Percentiles rank a stretch among this genome's conserved stretches.
phyloP scores from a whole-genome alignment of 2,329 filamentous ascomycete species.

The Fusarium albidum region DNA sequence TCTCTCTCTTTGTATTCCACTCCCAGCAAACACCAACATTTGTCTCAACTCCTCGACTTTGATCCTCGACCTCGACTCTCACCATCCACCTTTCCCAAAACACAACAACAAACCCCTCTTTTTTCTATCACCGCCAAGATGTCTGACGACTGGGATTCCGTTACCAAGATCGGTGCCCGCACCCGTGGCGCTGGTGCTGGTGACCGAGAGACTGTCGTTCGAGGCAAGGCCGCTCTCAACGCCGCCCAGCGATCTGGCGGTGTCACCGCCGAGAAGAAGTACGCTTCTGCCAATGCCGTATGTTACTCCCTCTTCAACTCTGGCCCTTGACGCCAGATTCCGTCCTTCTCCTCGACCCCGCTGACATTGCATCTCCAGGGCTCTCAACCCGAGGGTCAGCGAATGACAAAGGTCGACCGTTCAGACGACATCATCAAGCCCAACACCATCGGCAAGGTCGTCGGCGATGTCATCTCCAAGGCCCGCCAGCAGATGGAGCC shows the following conservation, averaged over 20 bases:
- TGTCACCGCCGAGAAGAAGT: conserved; percentile 92
- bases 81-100: neutral
- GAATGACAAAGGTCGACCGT: conserved; percentile 96
- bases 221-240: conserved; percentile 84
- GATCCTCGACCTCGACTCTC: neutral
- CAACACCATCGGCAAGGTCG: conserved; percentile 83
- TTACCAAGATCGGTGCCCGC: conserved; percentile 95
- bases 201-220: conserved; percentile 86
- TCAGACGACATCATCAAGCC: conserved; percentile 97
- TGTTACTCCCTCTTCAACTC: conserved; percentile 15
- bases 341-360: neutral
- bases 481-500: conserved; percentile 83
- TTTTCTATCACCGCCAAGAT: conserved; percentile 63
- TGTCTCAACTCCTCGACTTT: conserved; percentile 15
- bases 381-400: conserved; percentile 77
- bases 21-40: conserved; percentile 24
- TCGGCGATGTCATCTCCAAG: conserved; percentile 84
- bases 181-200: conserved; percentile 71
- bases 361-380: conserved; percentile 38
- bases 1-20: conserved; percentile 25
- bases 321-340: neutral
- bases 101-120: conserved; percentile 34
- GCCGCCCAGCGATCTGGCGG: conserved; percentile 84
- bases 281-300: conserved; percentile 72
- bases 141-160: conserved; percentile 80